Evolutionary conservation across 805 yeast genomes (phyloP), one percentile per base, ranked within the genome.

Genomic region (Starmerella powellii): DNA sequence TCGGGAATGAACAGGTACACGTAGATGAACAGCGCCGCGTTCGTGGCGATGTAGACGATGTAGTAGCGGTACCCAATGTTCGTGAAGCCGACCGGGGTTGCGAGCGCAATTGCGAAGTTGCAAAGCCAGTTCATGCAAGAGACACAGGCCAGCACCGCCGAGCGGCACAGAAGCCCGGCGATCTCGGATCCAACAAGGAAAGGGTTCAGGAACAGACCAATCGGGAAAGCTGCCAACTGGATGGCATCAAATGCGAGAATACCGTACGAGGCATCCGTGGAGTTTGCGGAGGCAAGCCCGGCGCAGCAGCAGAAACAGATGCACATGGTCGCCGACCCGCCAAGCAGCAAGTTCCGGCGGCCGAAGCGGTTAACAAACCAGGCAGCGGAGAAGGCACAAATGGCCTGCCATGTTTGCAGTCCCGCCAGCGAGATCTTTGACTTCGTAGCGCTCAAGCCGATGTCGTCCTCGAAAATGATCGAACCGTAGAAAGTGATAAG

Each of bases 401-500:
- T 15, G 6, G 49, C 47, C 31, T 57, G 71, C 51, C 66, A 70
- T 3, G 68, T 64, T 41, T 73, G 65, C 20, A 57, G 52, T 27
- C 59, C 56, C 2, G 70, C 76, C 38, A 72, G 70, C 37, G 71
- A 56, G 13, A 70, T 56, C 41, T 64, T 59, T 4, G 74, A 60
- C 26, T 59, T 54, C 29, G 65, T 53, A 2, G 71, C 59, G 6
- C 61, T 34, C 63, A 72, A 62, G 17, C 48, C 48, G 44, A 66
- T 65, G n/a, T n/a, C n/a, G 31, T 42, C 42, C 46, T 66, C 68
- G 49, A 70, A 73, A 42, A 74, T 72, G 55, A 71, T 62, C 13
- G 76, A 74, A 1, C 78, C 76, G 49, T 73, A 74, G 54, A 72
- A 74, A 1, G 74, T 67, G 38, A 74, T 72, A 43, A 74, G 64